phyloP scores from a whole-genome alignment of 192 early-diverging fungal species.

The Podila epicladia region DNA sequence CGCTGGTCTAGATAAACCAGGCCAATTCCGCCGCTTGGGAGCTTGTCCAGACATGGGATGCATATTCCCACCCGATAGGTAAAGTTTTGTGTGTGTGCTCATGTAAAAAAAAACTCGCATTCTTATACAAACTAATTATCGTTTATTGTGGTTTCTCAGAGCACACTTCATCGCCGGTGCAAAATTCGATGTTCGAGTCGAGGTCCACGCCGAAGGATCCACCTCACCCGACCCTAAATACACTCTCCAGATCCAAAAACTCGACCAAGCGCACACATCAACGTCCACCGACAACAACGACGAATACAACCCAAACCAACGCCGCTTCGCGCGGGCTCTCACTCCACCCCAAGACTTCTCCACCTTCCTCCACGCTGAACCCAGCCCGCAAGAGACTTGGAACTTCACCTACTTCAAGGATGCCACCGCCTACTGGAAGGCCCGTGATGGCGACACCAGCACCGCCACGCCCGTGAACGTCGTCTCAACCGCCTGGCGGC shows the following conservation, averaged over 20 bases:
- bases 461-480: conserved; percentile 56
- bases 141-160: conserved; percentile 7
- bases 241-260: conserved; percentile 59
- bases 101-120: no score
- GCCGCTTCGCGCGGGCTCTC: no score
- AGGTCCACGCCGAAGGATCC: conserved; percentile 63
- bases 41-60: conserved; percentile 49
- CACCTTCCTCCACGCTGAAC: conserved; percentile 45
- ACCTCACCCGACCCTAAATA: conserved; percentile 49
- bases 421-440: conserved; percentile 49
- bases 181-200: conserved; percentile 69
- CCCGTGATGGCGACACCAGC: conserved; percentile 30
- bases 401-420: conserved; percentile 60
- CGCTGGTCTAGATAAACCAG: conserved; percentile 26
- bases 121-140: not conserved
- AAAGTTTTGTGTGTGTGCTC: not conserved
- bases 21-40: conserved; percentile 47
- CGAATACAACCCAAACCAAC: no score
- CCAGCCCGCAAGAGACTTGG: conserved; percentile 54
- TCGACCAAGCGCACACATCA: conserved; percentile 4
- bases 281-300: conserved; percentile 14
- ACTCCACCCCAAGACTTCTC: conserved; percentile 34
- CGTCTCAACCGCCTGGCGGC: conserved; percentile 57
- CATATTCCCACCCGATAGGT: conserved; percentile 49
- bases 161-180: conserved; percentile 67